phyloP scores from a whole-genome alignment of 2,329 filamentous ascomycete species.

The Aspergillus carbonarius region DNA sequence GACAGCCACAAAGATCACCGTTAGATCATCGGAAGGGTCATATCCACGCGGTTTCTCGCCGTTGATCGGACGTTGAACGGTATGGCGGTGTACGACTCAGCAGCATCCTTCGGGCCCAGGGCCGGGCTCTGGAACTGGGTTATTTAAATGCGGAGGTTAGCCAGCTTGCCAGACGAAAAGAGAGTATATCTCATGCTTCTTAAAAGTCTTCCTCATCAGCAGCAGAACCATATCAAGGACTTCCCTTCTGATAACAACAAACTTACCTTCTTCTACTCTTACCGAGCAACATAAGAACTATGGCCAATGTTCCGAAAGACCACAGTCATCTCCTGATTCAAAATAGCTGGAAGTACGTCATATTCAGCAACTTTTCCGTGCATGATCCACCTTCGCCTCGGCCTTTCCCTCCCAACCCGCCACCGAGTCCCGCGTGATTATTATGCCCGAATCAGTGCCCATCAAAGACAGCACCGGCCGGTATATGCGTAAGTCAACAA shows the following conservation, averaged over 20 bases:
- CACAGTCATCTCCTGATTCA: background rate
- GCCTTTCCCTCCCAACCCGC: conserved; percentile 41
- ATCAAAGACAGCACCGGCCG: background rate
- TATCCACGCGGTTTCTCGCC: conserved; percentile 20
- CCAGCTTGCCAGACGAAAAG: background rate
- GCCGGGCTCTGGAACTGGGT: conserved; percentile 4
- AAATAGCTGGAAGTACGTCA: background rate
- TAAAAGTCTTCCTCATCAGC: background rate
- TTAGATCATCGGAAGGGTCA: conserved; percentile 11
- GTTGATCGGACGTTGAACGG: conserved; percentile 14
- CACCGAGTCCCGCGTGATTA: conserved; percentile 38
- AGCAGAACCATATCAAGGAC: background rate
- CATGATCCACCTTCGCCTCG: conserved; percentile 31
- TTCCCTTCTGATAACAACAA: background rate
- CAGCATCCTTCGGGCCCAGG: conserved; percentile 5
- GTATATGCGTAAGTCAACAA: background rate
- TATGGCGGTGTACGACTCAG: conserved; percentile 22
- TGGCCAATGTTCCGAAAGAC: background rate
- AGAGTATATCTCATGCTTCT: background rate
- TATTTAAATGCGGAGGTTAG: conserved; percentile 17
- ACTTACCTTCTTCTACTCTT: background rate
- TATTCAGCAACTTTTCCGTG: conserved; percentile 11
- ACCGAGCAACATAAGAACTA: too few species aligned
- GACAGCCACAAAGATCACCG: conserved; percentile 10
- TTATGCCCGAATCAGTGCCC: background rate